Evolutionary conservation across 2,329 filamentous ascomycete species (phyloP), one percentile per base, ranked within the genome.

Genomic region (Penicillium nordicum): DNA sequence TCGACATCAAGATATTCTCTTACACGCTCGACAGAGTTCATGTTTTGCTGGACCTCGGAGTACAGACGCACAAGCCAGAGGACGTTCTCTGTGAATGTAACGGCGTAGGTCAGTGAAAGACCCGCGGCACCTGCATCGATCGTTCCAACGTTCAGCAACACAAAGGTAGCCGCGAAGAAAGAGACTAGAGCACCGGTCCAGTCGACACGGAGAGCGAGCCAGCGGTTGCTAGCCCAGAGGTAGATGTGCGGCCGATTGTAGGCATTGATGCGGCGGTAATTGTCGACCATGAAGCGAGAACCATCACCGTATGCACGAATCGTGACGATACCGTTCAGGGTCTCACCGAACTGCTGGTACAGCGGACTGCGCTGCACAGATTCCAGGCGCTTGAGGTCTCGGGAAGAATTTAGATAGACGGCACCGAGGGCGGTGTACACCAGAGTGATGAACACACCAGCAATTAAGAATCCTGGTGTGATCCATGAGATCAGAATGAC

Each of bases 311-410:
- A 99, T 1, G 94, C 94, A 68, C 95, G 88, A 65, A 99, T 99
- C 0, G 94, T 99, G 3, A 93, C 95, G 74, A 99, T 94, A 29
- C 94, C 94, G 49, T 87, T 90, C 18, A 99, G 78, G 0, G 95
- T 97, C 78, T 99, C 94, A 61, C 94, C 93, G 64, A 99, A 99
- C 65, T 97, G 94, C 74, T 99, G 94, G 77, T 97, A 99, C 7
- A 99, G 79, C 1, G 94, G 94, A 72, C 92, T 97, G 69, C 93
- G 84, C 72, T 97, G 90, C 1, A 97, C 87, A 7, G 93, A 96
- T 73, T 99, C 95, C 7, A 99, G 79, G 47, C 94, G 87, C 79
- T 99, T 99, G 53, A 99, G 82, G 70, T 97, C 94, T 62, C 93
- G 86, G n/a, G 94, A 97, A 0, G 93, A 89, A 64, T 87, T 87